Evolutionary conservation across 768 basidiomycete species (phyloP), one percentile per base, ranked within the genome.

Genomic region (Leucocoprinus sp.): DNA sequence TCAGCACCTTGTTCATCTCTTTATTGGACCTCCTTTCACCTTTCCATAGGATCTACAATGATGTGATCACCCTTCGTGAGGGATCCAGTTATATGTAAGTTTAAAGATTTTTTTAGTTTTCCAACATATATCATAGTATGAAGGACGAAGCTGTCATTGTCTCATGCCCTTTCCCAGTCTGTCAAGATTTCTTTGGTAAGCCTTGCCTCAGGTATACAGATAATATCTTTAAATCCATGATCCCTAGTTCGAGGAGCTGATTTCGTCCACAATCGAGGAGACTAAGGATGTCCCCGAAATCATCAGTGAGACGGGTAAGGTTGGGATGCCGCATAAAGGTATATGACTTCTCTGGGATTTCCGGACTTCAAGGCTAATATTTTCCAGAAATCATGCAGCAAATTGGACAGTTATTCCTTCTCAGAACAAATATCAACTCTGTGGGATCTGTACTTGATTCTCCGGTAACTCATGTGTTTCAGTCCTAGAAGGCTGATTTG

Each of bases 401-500:
- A 64, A 97, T 95, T 51, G 93, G 93, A 35, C 87, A 92, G 55
- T 70, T 97, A 33, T 97, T 97, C 65, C 80, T 97, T 29, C 69
- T 96, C 54, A 74, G 93, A 51, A 91, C 93, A 43, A 93, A 92
- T 59, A 93, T 96, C 55, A 92, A 93, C 55, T 85, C 91, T 36
- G 93, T 96, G 43, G 93, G 93, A 37, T 93, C 92, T 24, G 93
- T 96, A n/a, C 68, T 97, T 35, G 93, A 97, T 69, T 91, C 92
- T 26, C 93, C 93, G 21, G 89, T 90, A 60, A 56, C 85, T 72
- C 47, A 47, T 45, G 31, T 45, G 27, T 36, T 9, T 37, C 48
- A 37, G n/a, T n/a, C n/a, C n/a, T n/a, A n/a, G n/a, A n/a, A n/a
- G n/a, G n/a, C 14, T 31, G 11, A 31, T 8, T 31, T 21, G 38